Evolutionary conservation across 2,329 filamentous ascomycete genomes (phyloP).

Genomic region (Arthroderma uncinatum): DNA sequence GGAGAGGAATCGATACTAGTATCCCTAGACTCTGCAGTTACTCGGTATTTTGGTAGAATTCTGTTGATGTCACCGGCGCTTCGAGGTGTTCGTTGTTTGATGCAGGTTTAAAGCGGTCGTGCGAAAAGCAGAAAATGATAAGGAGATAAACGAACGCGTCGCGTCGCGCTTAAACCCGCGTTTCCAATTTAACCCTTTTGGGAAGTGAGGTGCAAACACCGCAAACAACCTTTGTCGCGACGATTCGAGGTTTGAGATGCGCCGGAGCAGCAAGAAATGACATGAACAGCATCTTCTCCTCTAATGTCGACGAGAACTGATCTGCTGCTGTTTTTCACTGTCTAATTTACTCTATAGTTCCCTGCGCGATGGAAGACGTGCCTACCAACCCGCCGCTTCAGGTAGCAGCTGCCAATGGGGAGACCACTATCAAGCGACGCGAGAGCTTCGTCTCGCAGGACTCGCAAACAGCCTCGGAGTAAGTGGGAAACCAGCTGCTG

Average conservation of each 20-base stretch:
- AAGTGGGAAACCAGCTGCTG: slow-evolving; percentile 18
- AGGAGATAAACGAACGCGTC: slow-evolving; percentile 1
- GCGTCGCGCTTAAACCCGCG: slow-evolving; percentile 13
- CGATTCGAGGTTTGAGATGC: no score
- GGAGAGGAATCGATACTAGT: no score
- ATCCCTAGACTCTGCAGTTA: no score
- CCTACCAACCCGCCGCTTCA: not conserved
- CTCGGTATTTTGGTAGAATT: no score
- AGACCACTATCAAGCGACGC: slow-evolving; percentile 19
- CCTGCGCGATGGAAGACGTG: not conserved
- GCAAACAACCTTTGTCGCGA: slow-evolving; percentile 18
- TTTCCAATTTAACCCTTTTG: slow-evolving; percentile 27
- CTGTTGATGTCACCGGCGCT: not conserved
- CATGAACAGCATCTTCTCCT: no score
- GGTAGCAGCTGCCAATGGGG: not conserved
- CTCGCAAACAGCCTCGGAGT: slow-evolving; percentile 66
- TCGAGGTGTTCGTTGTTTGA: not conserved
- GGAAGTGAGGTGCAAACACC: slow-evolving; percentile 22
- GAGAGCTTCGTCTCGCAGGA: slow-evolving; percentile 41
- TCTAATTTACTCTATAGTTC: no score
- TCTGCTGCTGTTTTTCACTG: no score
- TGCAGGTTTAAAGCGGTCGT: not conserved
- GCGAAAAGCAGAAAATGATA: not conserved
- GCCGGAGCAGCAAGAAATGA: no score
- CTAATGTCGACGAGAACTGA: no score